These are phyloP conservation scores for Quercus phellos DNA, from an alignment of 331 rosid genomes.

Conservation along the genomic window DNA sequence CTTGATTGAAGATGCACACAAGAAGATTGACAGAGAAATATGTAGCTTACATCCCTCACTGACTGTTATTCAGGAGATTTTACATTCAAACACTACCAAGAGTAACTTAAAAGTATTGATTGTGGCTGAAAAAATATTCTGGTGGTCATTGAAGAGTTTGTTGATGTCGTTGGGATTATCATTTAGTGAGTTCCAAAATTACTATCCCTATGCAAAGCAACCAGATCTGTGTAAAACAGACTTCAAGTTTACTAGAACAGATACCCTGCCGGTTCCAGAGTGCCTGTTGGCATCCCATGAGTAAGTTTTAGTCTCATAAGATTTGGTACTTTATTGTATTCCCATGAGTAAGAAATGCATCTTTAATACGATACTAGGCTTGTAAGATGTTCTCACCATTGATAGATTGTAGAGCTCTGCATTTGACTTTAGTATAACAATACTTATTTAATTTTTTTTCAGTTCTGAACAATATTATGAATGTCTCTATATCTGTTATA, in stretches of 20 bases:
- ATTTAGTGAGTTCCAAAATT: slow-evolving; percentile 30
- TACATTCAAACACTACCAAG: slow-evolving; percentile 27
- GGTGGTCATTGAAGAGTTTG: slow-evolving; percentile 48
- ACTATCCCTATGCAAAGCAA: slow-evolving; percentile 13
- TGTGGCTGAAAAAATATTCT: slow-evolving; percentile 49
- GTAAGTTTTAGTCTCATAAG: slow-evolving; percentile 34
- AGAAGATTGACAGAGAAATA: slow-evolving; percentile 30
- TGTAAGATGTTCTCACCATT: not conserved
- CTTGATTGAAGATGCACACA: slow-evolving; percentile 39
- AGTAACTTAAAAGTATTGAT: slow-evolving; percentile 40
- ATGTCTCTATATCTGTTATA: not conserved
- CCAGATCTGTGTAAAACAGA: slow-evolving; percentile 8
- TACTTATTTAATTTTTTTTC: not conserved
- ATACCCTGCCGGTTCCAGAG: slow-evolving; percentile 31
- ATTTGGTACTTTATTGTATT: slow-evolving; percentile 8
- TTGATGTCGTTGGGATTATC: slow-evolving; percentile 45
- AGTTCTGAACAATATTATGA: not conserved
- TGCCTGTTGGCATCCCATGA: slow-evolving; percentile 47
- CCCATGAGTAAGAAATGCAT: not conserved
- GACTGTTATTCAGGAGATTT: slow-evolving; percentile 34
- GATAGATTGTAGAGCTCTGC: not conserved
- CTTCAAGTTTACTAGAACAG: slow-evolving; percentile 17
- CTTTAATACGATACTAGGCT: not conserved
- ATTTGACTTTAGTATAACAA: not conserved
- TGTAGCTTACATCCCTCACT: slow-evolving; percentile 46